Conservation (phyloP, 2,329 filamentous ascomycete species). For the Annulohypoxylon truncatum region DNA sequence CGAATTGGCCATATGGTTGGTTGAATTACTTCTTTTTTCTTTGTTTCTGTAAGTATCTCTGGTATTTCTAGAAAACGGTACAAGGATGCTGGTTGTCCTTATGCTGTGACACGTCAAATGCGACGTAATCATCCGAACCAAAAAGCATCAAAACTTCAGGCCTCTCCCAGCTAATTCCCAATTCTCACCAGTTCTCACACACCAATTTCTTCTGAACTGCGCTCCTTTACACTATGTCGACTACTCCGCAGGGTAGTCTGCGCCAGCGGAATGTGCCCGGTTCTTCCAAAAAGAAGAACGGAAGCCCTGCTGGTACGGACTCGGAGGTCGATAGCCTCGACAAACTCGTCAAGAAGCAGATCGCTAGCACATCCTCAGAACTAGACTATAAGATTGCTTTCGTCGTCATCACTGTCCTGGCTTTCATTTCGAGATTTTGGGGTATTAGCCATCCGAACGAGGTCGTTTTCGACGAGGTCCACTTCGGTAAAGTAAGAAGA, state of each 20-base stretch:
- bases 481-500: constrained; percentile 91
- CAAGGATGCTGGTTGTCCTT: neutral
- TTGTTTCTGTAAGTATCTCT: constrained; percentile 40
- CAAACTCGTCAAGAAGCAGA: constrained; percentile 55
- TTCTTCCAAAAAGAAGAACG: constrained; percentile 63
- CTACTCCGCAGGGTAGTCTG: constrained; percentile 68
- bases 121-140: constrained; percentile 27
- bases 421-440: constrained; percentile 94
- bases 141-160: constrained; percentile 7
- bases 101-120: constrained; percentile 27
- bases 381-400: constrained; percentile 87
- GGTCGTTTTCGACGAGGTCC: constrained; percentile 98
- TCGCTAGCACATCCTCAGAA: constrained; percentile 65
- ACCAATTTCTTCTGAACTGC: constrained; percentile 33
- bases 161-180: constrained; percentile 15
- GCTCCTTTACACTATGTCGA: constrained; percentile 54
- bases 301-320: constrained; percentile 54
- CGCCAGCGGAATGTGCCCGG: constrained; percentile 67
- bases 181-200: constrained; percentile 19
- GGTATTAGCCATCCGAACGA: constrained; percentile 95
- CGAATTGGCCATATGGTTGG: constrained; percentile 37
- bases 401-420: constrained; percentile 79
- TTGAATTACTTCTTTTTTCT: constrained; percentile 35
- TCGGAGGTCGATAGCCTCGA: constrained; percentile 64
- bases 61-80: neutral